phyloP scores from a whole-genome alignment of 2,329 filamentous ascomycete genomes.

The Didymella arachidicola region DNA sequence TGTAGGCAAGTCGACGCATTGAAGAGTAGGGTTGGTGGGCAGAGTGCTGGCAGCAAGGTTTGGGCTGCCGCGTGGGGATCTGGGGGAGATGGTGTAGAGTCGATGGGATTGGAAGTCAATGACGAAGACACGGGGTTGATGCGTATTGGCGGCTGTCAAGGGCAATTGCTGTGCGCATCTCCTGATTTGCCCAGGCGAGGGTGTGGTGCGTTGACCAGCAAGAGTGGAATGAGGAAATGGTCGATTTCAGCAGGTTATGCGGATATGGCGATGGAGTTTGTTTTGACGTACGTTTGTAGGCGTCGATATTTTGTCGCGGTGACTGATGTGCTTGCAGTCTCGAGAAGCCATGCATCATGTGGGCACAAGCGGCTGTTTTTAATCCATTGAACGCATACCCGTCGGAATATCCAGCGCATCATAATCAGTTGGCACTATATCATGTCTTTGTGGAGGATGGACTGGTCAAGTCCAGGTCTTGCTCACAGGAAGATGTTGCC shows the following conservation, averaged over 20 bases:
- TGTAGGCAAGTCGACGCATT: neutral
- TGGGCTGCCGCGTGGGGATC: neutral
- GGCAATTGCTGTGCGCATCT: neutral
- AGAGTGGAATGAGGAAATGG: neutral
- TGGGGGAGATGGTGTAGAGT: neutral
- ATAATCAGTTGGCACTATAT: neutral
- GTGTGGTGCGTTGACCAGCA: neutral
- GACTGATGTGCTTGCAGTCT: slow-evolving; percentile 32
- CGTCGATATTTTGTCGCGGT: neutral
- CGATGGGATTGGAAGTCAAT: neutral
- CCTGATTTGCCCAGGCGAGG: neutral
- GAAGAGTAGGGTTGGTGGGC: neutral
- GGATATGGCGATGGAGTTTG: slow-evolving; percentile 41
- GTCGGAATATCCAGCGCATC: no score
- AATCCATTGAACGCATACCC: slow-evolving; percentile 9
- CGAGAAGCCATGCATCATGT: slow-evolving; percentile 47
- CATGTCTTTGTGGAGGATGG: slow-evolving; percentile 2
- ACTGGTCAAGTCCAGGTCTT: neutral
- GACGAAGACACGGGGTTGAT: neutral
- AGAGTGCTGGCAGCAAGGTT: neutral
- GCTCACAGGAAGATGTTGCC: neutral
- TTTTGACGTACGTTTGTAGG: slow-evolving; percentile 40
- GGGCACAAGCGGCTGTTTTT: slow-evolving; percentile 30
- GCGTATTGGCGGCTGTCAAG: neutral
- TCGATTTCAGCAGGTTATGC: slow-evolving; percentile 20